phyloP scores from a whole-genome alignment of 768 basidiomycete genomes.

The Polyporus arcularius region DNA sequence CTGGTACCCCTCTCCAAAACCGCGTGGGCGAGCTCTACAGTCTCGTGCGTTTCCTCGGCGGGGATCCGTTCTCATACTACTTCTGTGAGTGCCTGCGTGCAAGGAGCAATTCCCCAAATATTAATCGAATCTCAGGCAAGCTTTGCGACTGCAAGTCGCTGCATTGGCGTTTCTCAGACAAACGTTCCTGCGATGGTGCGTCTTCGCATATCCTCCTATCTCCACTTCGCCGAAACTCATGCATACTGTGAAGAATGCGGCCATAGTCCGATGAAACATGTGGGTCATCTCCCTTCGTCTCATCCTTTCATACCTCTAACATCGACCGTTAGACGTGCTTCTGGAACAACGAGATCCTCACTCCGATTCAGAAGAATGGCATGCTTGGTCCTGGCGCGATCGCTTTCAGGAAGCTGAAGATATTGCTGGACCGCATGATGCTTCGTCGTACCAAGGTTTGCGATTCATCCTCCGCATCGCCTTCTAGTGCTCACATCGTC shows the following conservation, averaged over 20 bases:
- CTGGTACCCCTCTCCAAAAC: conserved; percentile 95
- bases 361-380: conserved; percentile 92
- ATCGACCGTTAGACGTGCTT: conserved; percentile 69
- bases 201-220: conserved; percentile 5
- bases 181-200: conserved; percentile 79
- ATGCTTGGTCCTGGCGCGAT: conserved; percentile 75
- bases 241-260: conserved; percentile 59
- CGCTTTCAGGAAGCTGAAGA: conserved; percentile 92
- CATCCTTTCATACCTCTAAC: too few species aligned
- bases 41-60: conserved; percentile 88
- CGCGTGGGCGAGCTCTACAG: conserved; percentile 99
- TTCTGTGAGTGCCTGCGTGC: conserved; percentile 56
- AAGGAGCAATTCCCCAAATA: too few species aligned
- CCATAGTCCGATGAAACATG: conserved; percentile 84
- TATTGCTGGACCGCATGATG: conserved; percentile 94
- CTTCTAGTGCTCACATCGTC: conserved; percentile 1
- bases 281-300: conserved; percentile 31
- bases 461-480: background rate
- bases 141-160: conserved; percentile 90
- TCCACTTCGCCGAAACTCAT: background rate
- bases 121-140: conserved; percentile 58
- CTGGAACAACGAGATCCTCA: conserved; percentile 96
- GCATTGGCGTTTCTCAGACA: conserved; percentile 92
- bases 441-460: conserved; percentile 81
- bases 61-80: conserved; percentile 89